phyloP scores from a whole-genome alignment of 2,329 filamentous ascomycete genomes.

The Curvularia lunata region DNA sequence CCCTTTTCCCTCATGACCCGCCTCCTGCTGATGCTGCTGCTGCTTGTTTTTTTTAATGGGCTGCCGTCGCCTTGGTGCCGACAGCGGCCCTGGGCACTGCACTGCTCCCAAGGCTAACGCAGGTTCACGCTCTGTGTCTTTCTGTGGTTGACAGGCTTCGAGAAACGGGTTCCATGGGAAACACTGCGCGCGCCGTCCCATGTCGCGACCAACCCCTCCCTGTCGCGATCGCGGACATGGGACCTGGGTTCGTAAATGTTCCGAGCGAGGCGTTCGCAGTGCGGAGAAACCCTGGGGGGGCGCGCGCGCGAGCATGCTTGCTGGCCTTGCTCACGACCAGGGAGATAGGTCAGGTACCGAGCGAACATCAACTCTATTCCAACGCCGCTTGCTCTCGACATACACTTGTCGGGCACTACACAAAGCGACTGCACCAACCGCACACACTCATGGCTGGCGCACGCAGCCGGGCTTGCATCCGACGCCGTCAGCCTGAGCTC shows the following conservation, averaged over 20 bases:
- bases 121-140: conserved; percentile 6
- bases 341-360: conserved; percentile 48
- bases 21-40: conserved; percentile 26
- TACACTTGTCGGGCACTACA: conserved; percentile 4
- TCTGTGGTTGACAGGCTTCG: conserved; percentile 32
- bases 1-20: conserved; percentile 25
- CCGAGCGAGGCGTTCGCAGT: conserved; percentile 48
- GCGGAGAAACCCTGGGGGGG: conserved; percentile 46
- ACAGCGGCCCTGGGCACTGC: conserved; percentile 5
- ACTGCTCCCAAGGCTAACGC: conserved; percentile 22
- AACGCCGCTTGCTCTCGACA: conserved; percentile 30
- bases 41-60: conserved; percentile 1
- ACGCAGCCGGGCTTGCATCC: conserved; percentile 2
- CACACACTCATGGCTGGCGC: not conserved
- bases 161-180: conserved; percentile 32
- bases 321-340: conserved; percentile 45
- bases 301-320: conserved; percentile 28
- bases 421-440: conserved; percentile 1
- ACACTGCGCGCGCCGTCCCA: conserved; percentile 27
- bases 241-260: conserved; percentile 49
- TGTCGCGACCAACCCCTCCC: conserved; percentile 32
- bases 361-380: conserved; percentile 46
- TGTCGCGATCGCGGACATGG: conserved; percentile 47
- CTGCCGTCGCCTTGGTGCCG: not conserved
- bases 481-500: conserved; percentile 5